Base-by-base conservation (phyloP, 495 filamentous ascomycete genomes). In the Alectoria sarmentosa region DNA sequence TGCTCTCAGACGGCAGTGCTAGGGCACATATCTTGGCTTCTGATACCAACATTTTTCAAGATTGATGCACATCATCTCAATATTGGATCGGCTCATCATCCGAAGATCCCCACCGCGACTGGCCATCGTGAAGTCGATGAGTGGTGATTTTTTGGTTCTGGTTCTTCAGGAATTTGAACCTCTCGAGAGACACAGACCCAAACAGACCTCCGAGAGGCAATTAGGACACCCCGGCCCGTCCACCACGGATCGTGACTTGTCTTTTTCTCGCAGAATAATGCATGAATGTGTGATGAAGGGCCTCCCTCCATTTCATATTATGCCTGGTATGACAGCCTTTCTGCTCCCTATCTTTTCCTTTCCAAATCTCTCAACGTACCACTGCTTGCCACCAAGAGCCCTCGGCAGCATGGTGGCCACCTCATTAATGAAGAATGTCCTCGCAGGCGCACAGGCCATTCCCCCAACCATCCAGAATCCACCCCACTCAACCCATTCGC, bases 401-500 rank as follows among this genome's bases (percentile, higher is more conserved):
- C 94, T 82, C 13, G 94, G 94, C 68, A 95, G 71, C 94, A 98
- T 97, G 41, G 91, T 89, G 8, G 86, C 76, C 52, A 98, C 78
- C 72, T 96, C 91, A 72, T 97, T 97, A 21, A 95, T 59, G 63
- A 96, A 69, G 73, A 98, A 98, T 32, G 80, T 78, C 64, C 91
- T 75, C 36, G 90, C 92, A 3, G 94, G 94, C 61, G 83, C 69
- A 76, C 83, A 86, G 28, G 82, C 79, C 73, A 83, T 71, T 64
- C 80, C 81, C 70, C 80, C 85, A n/a, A 83, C 76, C 65, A 96
- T 82, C 73, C 84, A 91, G 71, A 91, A 98, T 0, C 94, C 94
- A 26, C 81, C 71, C 94, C 95, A 98, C 77, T 98, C 95, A 58
- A 96, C 74, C 94, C 94, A 98, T 80, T 98, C 94, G 66, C 85